phyloP scores from a whole-genome alignment of 176 grass and related monocot genomes.

The Hordeum marinum region DNA sequence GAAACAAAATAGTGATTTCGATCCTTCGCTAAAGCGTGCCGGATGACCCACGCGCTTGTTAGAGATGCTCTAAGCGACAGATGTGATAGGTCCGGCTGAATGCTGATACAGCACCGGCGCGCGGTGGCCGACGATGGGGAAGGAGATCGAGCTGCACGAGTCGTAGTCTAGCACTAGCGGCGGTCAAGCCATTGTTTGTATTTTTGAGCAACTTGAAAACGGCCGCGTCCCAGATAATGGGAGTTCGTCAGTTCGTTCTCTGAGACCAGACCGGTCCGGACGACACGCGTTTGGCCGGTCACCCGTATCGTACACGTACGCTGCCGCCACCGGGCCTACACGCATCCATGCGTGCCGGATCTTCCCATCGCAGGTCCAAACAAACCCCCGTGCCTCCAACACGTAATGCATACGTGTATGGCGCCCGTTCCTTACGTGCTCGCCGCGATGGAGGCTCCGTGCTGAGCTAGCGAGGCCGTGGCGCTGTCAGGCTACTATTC shows the following conservation, averaged over 20 bases:
- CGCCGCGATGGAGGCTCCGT: neutral
- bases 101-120: too few species aligned
- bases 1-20: too few species aligned
- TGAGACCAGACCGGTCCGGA: neutral
- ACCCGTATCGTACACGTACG: neutral
- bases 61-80: too few species aligned
- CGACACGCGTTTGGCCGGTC: neutral
- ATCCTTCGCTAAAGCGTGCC: too few species aligned
- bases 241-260: too few species aligned
- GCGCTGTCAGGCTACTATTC: neutral
- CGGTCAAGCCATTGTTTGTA: neutral
- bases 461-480: neutral
- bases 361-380: neutral
- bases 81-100: too few species aligned
- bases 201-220: neutral
- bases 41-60: too few species aligned
- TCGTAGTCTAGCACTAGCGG: neutral
- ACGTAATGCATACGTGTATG: constrained; percentile 2
- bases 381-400: neutral
- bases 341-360: neutral
- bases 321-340: neutral
- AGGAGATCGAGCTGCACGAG: neutral
- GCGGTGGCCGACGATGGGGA: neutral
- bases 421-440: neutral
- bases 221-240: too few species aligned